Evolutionary conservation across 2,329 filamentous ascomycete genomes (phyloP).

Genomic region (Fusarium pininemorale): DNA sequence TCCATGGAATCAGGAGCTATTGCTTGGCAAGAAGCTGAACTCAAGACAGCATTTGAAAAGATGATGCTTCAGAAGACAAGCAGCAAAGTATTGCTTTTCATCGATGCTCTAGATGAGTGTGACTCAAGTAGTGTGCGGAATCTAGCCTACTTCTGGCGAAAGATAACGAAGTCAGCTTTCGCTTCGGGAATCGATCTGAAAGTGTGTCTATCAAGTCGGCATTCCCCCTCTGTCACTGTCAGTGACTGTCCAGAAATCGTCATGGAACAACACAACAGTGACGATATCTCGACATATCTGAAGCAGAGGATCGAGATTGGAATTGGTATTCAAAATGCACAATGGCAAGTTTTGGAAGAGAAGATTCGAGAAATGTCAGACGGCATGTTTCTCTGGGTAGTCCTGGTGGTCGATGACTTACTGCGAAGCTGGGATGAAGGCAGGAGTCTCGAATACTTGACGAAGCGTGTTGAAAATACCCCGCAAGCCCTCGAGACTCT

Average conservation of each 20-base stretch:
- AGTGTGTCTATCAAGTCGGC: background rate
- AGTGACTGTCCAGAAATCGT: background rate
- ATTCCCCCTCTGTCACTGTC: background rate
- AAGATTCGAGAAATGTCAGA: background rate
- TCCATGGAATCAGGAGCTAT: rapidly evolving
- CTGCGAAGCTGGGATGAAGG: background rate
- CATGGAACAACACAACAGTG: background rate
- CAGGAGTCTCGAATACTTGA: background rate
- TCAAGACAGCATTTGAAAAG: rapidly evolving
- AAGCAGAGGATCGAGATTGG: background rate
- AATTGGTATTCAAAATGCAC: rapidly evolving
- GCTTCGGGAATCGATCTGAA: background rate
- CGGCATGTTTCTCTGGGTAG: background rate
- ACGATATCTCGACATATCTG: background rate
- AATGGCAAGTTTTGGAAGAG: background rate
- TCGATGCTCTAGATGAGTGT: background rate
- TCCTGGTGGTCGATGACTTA: background rate
- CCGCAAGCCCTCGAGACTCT: background rate
- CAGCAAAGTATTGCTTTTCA: rapidly evolving
- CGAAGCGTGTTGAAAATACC: background rate
- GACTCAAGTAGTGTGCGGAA: background rate
- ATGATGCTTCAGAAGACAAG: rapidly evolving
- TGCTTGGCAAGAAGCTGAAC: background rate
- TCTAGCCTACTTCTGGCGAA: background rate
- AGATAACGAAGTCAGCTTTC: background rate